A percentile compares a stretch with the other conserved stretches of the same genome.
Evolutionary conservation across 225 moss, liverwort and hornwort genomes (phyloP).

Genomic region (Bryoerythrophyllum caledonicum): DNA sequence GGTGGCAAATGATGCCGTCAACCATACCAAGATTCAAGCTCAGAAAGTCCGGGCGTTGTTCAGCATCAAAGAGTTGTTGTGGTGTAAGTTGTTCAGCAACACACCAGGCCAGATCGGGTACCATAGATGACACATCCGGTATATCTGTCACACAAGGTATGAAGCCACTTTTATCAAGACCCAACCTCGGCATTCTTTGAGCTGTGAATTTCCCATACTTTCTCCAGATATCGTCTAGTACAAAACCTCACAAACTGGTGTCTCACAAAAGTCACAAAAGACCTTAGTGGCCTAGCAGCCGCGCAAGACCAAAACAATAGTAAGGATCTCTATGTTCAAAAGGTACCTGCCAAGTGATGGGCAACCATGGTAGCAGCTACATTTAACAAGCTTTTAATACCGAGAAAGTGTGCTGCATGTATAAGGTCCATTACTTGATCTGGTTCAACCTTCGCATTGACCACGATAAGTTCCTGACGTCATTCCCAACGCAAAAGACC

Average conservation of each 20-base stretch:
- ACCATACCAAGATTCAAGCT: constrained; percentile 73
- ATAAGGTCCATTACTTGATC: constrained; percentile 80
- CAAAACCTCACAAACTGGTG: no score
- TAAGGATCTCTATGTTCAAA: no score
- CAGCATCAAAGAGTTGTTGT: constrained; percentile 77
- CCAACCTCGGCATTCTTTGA: not conserved
- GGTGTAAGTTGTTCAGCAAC: constrained; percentile 78
- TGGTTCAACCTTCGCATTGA: constrained; percentile 64
- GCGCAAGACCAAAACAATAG: no score
- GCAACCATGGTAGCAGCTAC: constrained; percentile 87
- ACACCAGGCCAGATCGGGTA: constrained; percentile 80
- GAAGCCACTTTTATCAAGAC: constrained; percentile 21
- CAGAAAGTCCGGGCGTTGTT: constrained; percentile 69
- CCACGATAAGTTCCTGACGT: no score
- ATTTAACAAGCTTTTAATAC: constrained; percentile 64
- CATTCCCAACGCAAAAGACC: no score
- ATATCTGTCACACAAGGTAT: constrained; percentile 55
- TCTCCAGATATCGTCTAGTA: no score
- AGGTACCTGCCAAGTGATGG: constrained; percentile 68
- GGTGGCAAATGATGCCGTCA: not conserved
- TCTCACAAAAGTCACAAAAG: no score
- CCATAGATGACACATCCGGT: constrained; percentile 78
- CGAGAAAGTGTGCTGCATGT: constrained; percentile 80
- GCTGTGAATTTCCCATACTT: no score
- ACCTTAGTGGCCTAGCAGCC: no score